Percentiles rank a stretch among this genome's conserved stretches.
These are phyloP conservation scores for Boletus reticulatus DNA, from an alignment of 768 basidiomycete genomes.

Conservation along the genomic window DNA sequence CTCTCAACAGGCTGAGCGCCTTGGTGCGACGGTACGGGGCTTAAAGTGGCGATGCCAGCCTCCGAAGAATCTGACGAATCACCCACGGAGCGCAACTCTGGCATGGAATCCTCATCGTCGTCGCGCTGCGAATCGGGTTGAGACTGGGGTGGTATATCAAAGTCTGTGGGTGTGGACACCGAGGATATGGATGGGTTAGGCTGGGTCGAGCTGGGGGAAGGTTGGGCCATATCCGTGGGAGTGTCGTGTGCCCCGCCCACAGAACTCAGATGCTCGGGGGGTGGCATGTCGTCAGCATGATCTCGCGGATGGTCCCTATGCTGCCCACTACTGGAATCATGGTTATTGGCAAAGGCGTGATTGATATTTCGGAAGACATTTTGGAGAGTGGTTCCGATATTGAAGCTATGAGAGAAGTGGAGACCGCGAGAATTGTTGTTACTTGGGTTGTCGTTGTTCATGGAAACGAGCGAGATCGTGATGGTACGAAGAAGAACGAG, in stretches of 20 bases:
- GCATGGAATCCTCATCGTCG: slow-evolving; percentile 41
- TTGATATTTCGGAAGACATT: slow-evolving; percentile 32
- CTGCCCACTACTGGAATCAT: slow-evolving; percentile 1
- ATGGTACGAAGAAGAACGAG: slow-evolving; percentile 20
- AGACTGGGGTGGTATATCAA: slow-evolving; percentile 5
- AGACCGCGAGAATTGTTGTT: slow-evolving; percentile 3
- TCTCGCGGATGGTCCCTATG: neutral
- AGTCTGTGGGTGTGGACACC: neutral
- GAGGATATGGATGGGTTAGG: slow-evolving; percentile 1
- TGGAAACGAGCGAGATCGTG: slow-evolving; percentile 6
- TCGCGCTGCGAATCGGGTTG: slow-evolving; percentile 10
- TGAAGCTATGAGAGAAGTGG: slow-evolving; percentile 18
- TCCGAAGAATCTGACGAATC: slow-evolving; percentile 39
- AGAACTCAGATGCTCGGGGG: slow-evolving; percentile 3
- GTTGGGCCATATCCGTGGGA: neutral
- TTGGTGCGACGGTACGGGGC: slow-evolving; percentile 25
- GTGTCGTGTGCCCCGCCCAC: neutral
- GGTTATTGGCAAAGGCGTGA: slow-evolving; percentile 25
- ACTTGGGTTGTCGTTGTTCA: slow-evolving; percentile 19
- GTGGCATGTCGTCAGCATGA: neutral
- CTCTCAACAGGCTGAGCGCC: slow-evolving; percentile 27
- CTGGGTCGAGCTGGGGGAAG: neutral
- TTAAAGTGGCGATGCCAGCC: slow-evolving; percentile 27
- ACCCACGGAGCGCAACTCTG: slow-evolving; percentile 38
- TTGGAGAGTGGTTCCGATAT: slow-evolving; percentile 27